Percentiles rank a stretch among this genome's conserved stretches.
These are phyloP conservation scores for Didymella pinodella DNA, from an alignment of 2,329 filamentous ascomycete species.

Conservation along the genomic window DNA sequence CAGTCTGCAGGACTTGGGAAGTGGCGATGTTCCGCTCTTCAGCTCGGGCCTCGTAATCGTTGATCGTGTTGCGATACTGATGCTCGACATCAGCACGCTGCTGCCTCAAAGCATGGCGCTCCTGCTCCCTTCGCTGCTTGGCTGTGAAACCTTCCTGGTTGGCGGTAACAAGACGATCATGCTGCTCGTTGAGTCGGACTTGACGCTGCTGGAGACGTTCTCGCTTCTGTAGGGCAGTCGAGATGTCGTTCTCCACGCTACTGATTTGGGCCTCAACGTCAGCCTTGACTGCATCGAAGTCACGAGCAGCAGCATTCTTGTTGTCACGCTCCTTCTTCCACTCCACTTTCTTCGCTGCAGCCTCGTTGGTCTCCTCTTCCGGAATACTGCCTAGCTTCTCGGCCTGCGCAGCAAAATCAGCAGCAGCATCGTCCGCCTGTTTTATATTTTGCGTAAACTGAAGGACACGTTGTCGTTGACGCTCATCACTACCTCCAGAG, in stretches of 20 bases:
- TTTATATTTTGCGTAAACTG: constrained; percentile 79
- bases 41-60: constrained; percentile 50
- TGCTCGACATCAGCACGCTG: constrained; percentile 48
- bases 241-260: constrained; percentile 69
- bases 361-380: constrained; percentile 66
- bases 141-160: constrained; percentile 71
- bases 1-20: constrained; percentile 46
- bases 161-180: constrained; percentile 73
- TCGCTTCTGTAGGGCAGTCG: constrained; percentile 69
- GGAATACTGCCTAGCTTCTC: constrained; percentile 71
- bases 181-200: constrained; percentile 75
- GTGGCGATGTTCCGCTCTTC: constrained; percentile 50
- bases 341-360: constrained; percentile 64
- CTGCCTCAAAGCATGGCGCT: constrained; percentile 49
- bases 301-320: constrained; percentile 59
- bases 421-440: constrained; percentile 70
- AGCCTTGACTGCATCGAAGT: constrained; percentile 69
- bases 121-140: constrained; percentile 59
- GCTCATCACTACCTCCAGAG: constrained; percentile 76
- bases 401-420: constrained; percentile 66
- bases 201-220: constrained; percentile 77
- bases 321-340: constrained; percentile 64
- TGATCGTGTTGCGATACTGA: constrained; percentile 51
- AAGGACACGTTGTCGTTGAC: constrained; percentile 75
- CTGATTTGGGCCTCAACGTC: constrained; percentile 70